Base-by-base conservation (phyloP, 805 yeast species). In the Saturnispora galanensis region DNA sequence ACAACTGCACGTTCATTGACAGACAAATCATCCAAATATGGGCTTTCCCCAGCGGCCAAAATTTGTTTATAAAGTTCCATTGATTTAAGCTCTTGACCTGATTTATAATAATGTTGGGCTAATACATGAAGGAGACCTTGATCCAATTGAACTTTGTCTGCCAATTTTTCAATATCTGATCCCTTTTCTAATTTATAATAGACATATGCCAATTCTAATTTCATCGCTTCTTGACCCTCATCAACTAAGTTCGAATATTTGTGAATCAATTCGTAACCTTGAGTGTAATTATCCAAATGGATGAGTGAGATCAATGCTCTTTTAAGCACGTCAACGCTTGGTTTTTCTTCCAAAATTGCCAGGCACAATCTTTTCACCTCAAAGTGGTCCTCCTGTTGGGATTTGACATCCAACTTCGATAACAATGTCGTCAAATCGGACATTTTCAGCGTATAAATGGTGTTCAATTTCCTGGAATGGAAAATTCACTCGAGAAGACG, bases 1-100 rank as follows among this genome's bases (percentile, higher is more conserved):
- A 75, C 61, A n/a, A 77, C 70, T 3, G 89, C 87, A 47, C 81
- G 69, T 59, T 81, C 84, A 56, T 83, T 83, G 37, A 79, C 80
- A 28, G 67, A 55, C 45, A 80, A 56, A 58, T 81, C 89, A 32
- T 67, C 54, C 17, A 53, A 54, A 51, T 72, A 62, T 64, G 28
- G 66, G 5, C 42, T 38, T 11, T 31, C 36, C 13, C n/a, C 30
- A 11, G 46, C 45, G 8, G 58, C 42, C 3, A 68, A 56, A 46
- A 75, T 60, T 5, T 63, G 63, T 32, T 59, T 59, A 55, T 81
- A 83, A 4, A 77, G 42, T 7, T 57, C 54, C 47, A 70, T 61
- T 0, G 86, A 74, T 29, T 67, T 61, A 6, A 51, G 65, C 30
- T 70, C 58, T 38, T 70, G 56, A 16, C 80, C 84, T 18, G 59